Conservation (phyloP, 208 protist genomes). For the Angomonas ambiguus region DNA sequence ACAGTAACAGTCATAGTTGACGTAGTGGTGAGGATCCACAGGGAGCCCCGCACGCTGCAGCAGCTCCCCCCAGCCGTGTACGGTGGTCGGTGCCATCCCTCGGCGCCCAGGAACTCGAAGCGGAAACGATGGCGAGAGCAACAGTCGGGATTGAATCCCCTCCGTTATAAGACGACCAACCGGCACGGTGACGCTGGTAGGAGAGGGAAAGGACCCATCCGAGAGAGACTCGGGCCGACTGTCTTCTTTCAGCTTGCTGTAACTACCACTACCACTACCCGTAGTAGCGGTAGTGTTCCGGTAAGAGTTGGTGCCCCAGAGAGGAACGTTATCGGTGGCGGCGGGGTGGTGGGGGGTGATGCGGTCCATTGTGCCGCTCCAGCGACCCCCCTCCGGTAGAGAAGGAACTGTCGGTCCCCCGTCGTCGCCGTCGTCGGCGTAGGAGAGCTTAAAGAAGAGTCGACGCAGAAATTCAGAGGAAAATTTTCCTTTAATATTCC, state of each 20-base stretch:
- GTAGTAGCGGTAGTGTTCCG: no score
- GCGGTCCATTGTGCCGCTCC: no score
- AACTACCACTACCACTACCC: no score
- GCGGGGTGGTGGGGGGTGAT: no score
- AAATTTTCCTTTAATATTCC: constrained; percentile 2
- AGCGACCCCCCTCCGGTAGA: no score
- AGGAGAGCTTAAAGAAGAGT: background rate
- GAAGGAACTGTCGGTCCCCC: no score
- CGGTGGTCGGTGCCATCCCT: background rate
- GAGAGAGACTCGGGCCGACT: background rate
- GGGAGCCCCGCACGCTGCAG: background rate
- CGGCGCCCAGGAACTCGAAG: background rate
- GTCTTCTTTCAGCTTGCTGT: background rate
- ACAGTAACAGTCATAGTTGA: background rate
- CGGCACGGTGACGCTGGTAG: background rate
- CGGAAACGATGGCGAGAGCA: background rate
- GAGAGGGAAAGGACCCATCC: background rate
- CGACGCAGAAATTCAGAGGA: background rate
- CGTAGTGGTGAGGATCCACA: background rate
- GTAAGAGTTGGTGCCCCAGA: no score
- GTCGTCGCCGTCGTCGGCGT: background rate
- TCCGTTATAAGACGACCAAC: background rate
- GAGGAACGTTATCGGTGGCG: no score
- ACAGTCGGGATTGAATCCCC: background rate
- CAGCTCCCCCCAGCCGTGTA: background rate